These are phyloP conservation scores for Bruguiera hainesii DNA, from an alignment of 441 rosid species.

Conservation along the genomic window DNA sequence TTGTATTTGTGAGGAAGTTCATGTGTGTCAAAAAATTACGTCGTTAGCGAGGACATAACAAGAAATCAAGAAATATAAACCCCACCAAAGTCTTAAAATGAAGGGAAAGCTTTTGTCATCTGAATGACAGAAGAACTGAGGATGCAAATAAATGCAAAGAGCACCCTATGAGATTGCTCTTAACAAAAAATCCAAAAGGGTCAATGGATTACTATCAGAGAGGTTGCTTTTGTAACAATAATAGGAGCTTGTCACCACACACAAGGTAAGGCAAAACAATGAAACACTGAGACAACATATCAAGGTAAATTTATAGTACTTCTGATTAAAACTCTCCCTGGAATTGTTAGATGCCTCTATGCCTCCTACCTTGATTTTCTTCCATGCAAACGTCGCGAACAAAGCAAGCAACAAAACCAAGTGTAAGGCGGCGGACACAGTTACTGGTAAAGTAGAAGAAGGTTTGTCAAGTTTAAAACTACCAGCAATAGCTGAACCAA, in stretches of 20 bases:
- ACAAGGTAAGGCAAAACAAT: slow-evolving; percentile 36
- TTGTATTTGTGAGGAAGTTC: slow-evolving; percentile 29
- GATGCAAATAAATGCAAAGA: slow-evolving; percentile 37
- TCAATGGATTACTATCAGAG: slow-evolving; percentile 43
- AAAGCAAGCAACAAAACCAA: slow-evolving; percentile 45
- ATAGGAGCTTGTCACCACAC: slow-evolving; percentile 37
- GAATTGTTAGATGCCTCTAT: slow-evolving; percentile 21
- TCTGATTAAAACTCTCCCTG: slow-evolving; percentile 22
- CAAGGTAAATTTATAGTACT: slow-evolving; percentile 36
- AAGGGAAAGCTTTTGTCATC: slow-evolving; percentile 38
- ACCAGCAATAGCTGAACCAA: no score
- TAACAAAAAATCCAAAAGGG: slow-evolving; percentile 50
- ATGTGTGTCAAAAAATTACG: slow-evolving; percentile 30
- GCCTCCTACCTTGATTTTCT: slow-evolving; percentile 26
- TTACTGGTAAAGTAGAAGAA: no score
- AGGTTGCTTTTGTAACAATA: slow-evolving; percentile 52
- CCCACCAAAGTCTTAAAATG: slow-evolving; percentile 73
- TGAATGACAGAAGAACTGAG: slow-evolving; percentile 28
- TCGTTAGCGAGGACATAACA: slow-evolving; percentile 57
- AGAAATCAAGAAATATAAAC: slow-evolving; percentile 48
- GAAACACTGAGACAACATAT: slow-evolving; percentile 53
- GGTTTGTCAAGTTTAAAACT: no score
- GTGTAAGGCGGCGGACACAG: slow-evolving; percentile 46
- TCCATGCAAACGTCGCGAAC: slow-evolving; percentile 37
- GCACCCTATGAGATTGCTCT: slow-evolving; percentile 63